Percentiles rank a stretch among this genome's conserved stretches.
phyloP scores from a whole-genome alignment of 139 green algal genomes.

The Desmodesmus armatus region DNA sequence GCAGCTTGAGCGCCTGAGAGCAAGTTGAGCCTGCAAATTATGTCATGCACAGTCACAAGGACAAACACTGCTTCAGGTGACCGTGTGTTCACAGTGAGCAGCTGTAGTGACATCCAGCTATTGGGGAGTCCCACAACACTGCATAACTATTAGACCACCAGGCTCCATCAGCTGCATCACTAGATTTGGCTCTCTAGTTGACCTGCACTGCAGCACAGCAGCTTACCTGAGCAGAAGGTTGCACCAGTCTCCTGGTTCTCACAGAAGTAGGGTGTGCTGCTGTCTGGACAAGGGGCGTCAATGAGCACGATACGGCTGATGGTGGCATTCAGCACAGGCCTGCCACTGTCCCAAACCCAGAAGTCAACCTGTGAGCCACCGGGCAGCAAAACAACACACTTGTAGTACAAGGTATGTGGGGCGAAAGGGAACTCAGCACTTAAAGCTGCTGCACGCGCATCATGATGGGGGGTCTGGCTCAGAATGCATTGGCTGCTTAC shows the following conservation, averaged over 20 bases:
- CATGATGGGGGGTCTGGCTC: too few species aligned
- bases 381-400: not conserved
- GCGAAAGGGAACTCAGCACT: too few species aligned
- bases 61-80: too few species aligned
- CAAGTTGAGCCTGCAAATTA: slow-evolving; percentile 10
- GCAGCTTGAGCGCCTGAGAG: not conserved
- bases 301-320: slow-evolving; percentile 27
- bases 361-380: slow-evolving; percentile 44
- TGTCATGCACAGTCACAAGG: too few species aligned
- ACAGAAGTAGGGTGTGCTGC: slow-evolving; percentile 17
- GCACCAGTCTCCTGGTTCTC: not conserved
- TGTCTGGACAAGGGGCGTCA: slow-evolving; percentile 20
- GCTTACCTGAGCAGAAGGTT: slow-evolving; percentile 35
- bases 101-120: too few species aligned
- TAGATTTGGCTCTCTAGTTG: too few species aligned
- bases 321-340: slow-evolving; percentile 48
- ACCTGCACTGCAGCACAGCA: too few species aligned
- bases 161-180: too few species aligned
- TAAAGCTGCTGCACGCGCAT: not conserved
- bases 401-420: not conserved
- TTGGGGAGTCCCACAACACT: too few species aligned
- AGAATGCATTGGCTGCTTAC: too few species aligned
- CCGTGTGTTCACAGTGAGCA: too few species aligned
- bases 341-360: slow-evolving; percentile 57
- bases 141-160: too few species aligned